These are phyloP conservation scores for Periconia sp. DNA, from an alignment of 2,329 filamentous ascomycete genomes.

Conservation along the genomic window DNA sequence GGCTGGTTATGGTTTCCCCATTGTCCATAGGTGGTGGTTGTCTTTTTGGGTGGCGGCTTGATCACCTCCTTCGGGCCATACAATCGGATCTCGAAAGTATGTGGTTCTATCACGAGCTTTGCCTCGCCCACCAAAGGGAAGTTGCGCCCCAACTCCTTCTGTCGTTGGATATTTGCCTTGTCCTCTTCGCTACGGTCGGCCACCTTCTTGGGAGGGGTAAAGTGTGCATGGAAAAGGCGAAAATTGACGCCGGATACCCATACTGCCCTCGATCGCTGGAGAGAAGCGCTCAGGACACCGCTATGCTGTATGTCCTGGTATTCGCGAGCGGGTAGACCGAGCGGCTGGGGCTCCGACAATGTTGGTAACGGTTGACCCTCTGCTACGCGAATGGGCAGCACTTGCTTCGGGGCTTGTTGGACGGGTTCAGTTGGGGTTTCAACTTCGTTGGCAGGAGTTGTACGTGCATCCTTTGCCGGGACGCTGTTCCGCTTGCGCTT, in stretches of 20 bases:
- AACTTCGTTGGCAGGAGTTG: constrained; percentile 26
- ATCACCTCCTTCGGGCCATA: constrained; percentile 33
- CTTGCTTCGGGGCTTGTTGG: constrained; percentile 17
- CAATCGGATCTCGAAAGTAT: constrained; percentile 68
- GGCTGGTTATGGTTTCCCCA: constrained; percentile 38
- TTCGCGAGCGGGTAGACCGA: constrained; percentile 63
- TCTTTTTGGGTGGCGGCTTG: constrained; percentile 28
- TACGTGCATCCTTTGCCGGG: constrained; percentile 20
- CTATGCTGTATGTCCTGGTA: constrained; percentile 77
- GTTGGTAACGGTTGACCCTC: constrained; percentile 71
- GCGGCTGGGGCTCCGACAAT: constrained; percentile 66
- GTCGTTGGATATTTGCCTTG: constrained; percentile 60
- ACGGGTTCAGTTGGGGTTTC: constrained; percentile 10
- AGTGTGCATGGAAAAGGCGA: constrained; percentile 40
- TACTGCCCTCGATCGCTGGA: constrained; percentile 67
- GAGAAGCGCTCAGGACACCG: constrained; percentile 72
- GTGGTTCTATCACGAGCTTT: constrained; percentile 76
- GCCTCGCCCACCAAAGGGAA: constrained; percentile 51
- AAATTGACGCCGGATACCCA: constrained; percentile 43
- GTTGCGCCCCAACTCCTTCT: constrained; percentile 51
- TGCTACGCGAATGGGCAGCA: constrained; percentile 63
- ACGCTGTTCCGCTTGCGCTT: constrained; percentile 37
- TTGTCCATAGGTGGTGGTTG: constrained; percentile 31
- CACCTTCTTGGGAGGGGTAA: constrained; percentile 40
- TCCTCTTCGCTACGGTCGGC: constrained; percentile 67